A percentile compares a stretch with the other conserved stretches of the same genome.
phyloP scores from a whole-genome alignment of 139 green algal genomes.

The Tetraselmis chui region DNA sequence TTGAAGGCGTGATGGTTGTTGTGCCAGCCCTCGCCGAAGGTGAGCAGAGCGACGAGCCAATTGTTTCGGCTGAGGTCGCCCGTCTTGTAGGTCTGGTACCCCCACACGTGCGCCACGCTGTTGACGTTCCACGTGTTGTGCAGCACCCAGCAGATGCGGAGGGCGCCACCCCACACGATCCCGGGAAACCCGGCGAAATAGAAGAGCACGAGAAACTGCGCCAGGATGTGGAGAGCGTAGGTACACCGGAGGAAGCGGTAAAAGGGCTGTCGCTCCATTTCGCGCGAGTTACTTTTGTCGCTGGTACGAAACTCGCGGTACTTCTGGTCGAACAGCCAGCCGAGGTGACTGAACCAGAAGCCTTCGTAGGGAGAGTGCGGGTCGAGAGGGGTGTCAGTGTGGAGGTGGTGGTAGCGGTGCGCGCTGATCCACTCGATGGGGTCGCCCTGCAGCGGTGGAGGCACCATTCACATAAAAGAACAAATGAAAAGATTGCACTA shows the following conservation, averaged over 20 bases:
- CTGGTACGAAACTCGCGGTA: conserved; percentile 48
- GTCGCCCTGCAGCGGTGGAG: conserved; percentile 50
- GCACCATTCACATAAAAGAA: too few relatives aligned
- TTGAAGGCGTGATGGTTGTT: conserved; percentile 88
- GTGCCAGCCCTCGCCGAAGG: conserved; percentile 94
- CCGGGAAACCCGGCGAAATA: conserved; percentile 77
- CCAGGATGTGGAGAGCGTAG: conserved; percentile 83
- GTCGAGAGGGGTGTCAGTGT: conserved; percentile 95
- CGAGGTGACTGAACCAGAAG: conserved; percentile 96
- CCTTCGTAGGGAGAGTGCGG: conserved; percentile 97
- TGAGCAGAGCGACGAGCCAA: conserved; percentile 79
- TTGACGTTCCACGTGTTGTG: conserved; percentile 99
- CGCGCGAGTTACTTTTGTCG: conserved; percentile 71
- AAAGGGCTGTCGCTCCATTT: conserved; percentile 85
- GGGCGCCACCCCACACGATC: conserved; percentile 88
- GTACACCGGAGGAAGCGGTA: conserved; percentile 81
- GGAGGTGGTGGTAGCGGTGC: conserved; percentile 92
- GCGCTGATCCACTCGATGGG: conserved; percentile 83
- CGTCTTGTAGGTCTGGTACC: conserved; percentile 81
- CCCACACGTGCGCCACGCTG: conserved; percentile 91
- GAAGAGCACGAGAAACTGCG: conserved; percentile 68
- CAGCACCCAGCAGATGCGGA: conserved; percentile 90
- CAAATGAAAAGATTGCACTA: too few relatives aligned
- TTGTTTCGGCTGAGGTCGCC: conserved; percentile 53
- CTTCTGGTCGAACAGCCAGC: conserved; percentile 94